Evolutionary conservation across 1,284 basidiomycete species (phyloP), one percentile per base, ranked within the genome.

Genomic region (Leccinum subspadiceum): DNA sequence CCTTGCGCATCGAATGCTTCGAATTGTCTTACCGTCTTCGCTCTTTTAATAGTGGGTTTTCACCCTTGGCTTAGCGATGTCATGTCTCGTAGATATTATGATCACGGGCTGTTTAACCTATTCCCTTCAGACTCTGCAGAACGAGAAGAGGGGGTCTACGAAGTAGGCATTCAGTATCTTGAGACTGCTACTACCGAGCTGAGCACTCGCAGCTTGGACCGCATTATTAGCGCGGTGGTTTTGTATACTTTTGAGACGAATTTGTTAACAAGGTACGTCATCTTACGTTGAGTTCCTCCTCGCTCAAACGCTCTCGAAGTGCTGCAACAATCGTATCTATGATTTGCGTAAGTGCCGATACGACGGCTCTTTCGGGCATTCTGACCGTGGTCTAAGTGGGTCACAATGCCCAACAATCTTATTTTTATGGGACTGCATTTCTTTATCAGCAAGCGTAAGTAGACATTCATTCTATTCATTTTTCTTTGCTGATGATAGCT

Each of bases 201-300:
- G 20, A 54, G 6, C 9, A n/a, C n/a, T 22, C 22, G 22, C 44
- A 83, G 82, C 48, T 68, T 83, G 67, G 78, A 81, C 62, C 71
- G 74, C 4, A 66, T 84, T 59, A 76, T 84, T 57, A 76, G 83
- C 62, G 67, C 76, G 0, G 73, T 84, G 53, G 79, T 80, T 15
- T 66, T 83, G 10, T 84, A 84, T 62, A 79, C 81, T 1, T 76
- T 84, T 41, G 81, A 84, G 67, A 82, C 78, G 24, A 83, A 83
- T 37, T 70, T 77, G 41, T 67, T 84, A 50, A 83, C 82, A 22
- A 79, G 79, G 83, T 82, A 62, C 39, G 58, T 64, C 35, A 22
- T 12, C 26, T 48, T 20, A 26, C 51, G 20, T 15, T 10, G 7
- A 35, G 8, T 8, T n/a, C 33, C 22, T 59, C 31, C 9, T 59